A percentile compares a stretch with the other conserved stretches of the same genome.
Conservation (phyloP, 345 rosid genomes). For the Turnera subulata region DNA sequence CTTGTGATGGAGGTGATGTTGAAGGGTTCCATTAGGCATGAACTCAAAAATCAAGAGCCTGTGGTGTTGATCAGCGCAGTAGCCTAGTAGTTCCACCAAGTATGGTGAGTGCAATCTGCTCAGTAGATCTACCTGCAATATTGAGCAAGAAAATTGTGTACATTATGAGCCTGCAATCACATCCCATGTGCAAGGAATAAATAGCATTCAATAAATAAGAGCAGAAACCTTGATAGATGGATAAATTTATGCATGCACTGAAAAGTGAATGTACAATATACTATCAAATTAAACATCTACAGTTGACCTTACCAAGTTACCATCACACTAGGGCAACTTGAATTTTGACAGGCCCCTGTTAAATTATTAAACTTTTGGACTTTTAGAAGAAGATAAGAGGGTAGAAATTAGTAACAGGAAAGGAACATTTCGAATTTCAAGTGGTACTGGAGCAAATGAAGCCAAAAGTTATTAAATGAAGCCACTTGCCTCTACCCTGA, state of each 20-base stretch:
- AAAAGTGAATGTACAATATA: background rate
- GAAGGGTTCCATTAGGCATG: slow-evolving; percentile 72
- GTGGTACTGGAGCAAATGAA: slow-evolving; percentile 1
- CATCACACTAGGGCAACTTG: no score
- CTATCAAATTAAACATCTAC: background rate
- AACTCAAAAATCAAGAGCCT: slow-evolving; percentile 66
- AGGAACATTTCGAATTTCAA: no score
- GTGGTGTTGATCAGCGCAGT: slow-evolving; percentile 88
- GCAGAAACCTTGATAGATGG: background rate
- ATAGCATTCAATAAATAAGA: slow-evolving; percentile 1
- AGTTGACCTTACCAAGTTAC: slow-evolving; percentile 16
- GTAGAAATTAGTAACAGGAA: no score
- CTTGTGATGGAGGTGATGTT: slow-evolving; percentile 51
- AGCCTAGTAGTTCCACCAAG: slow-evolving; percentile 81
- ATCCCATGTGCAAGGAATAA: slow-evolving; percentile 28
- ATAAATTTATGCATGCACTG: background rate
- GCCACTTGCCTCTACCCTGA: slow-evolving; percentile 71
- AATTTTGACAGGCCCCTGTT: no score
- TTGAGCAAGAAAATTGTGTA: background rate
- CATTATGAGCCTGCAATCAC: background rate
- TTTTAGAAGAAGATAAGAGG: background rate
- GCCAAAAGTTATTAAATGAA: no score
- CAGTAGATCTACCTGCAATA: slow-evolving; percentile 75
- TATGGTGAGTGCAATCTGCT: slow-evolving; percentile 77
- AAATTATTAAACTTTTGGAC: background rate